Evolutionary conservation across 2,329 filamentous ascomycete species (phyloP).

Genomic region (Penicillium rolfsii): DNA sequence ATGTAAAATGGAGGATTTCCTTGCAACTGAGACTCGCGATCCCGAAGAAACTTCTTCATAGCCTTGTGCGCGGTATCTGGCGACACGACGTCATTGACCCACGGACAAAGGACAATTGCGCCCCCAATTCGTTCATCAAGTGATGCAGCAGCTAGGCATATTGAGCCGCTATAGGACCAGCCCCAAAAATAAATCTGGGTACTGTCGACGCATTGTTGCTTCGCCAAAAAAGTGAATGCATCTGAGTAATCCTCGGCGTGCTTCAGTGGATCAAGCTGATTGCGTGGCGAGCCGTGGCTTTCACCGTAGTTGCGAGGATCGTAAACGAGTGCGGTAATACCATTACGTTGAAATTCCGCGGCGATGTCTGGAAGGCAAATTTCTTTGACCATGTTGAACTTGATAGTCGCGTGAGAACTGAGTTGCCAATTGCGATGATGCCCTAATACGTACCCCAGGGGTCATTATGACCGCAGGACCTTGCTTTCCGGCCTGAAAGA

Average conservation of each 20-base stretch:
- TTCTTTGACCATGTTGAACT: too few species aligned
- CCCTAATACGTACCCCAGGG: slow-evolving; percentile 32
- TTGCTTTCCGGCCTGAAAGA: too few species aligned
- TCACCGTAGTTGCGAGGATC: slow-evolving; percentile 39
- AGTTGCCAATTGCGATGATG: too few species aligned
- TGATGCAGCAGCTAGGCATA: slow-evolving; percentile 34
- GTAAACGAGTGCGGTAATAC: slow-evolving; percentile 37
- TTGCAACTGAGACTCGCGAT: slow-evolving; percentile 44
- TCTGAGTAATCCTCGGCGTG: slow-evolving; percentile 44
- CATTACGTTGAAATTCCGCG: slow-evolving; percentile 24
- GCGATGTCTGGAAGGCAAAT: slow-evolving; percentile 27
- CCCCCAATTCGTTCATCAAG: slow-evolving; percentile 37
- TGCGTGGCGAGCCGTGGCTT: slow-evolving; percentile 40
- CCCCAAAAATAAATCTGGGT: slow-evolving; percentile 44
- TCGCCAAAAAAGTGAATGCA: slow-evolving; percentile 40
- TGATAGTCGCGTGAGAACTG: too few species aligned
- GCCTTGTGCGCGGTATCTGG: slow-evolving; percentile 25
- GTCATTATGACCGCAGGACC: slow-evolving; percentile 20
- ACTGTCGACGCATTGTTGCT: slow-evolving; percentile 34
- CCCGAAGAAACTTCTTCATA: slow-evolving; percentile 38
- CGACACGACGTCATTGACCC: slow-evolving; percentile 18
- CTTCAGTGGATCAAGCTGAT: slow-evolving; percentile 38
- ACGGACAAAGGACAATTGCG: slow-evolving; percentile 33
- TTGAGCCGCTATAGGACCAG: slow-evolving; percentile 35
- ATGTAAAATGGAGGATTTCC: slow-evolving; percentile 47